Percentiles rank a stretch among this genome's conserved stretches.
phyloP scores from a whole-genome alignment of 352 stramenopile species.

The Phytophthora sansomeana region DNA sequence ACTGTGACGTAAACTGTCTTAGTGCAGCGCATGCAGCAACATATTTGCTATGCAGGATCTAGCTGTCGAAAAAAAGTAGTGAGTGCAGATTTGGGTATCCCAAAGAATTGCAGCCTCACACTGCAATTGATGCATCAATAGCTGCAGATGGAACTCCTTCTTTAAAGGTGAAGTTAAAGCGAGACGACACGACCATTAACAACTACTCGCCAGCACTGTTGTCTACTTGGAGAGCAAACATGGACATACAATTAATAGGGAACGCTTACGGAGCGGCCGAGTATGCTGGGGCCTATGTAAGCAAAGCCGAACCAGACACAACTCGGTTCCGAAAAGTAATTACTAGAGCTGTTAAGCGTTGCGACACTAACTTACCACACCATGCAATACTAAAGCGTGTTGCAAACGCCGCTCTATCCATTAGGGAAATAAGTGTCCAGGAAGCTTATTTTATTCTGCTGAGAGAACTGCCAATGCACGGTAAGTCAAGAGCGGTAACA shows the following conservation, averaged over 20 bases:
- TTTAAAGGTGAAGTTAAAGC: background rate
- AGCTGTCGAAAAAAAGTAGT: background rate
- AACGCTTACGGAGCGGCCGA: slow-evolving; percentile 38
- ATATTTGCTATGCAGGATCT: background rate
- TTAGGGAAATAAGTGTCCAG: background rate
- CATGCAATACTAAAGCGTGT: background rate
- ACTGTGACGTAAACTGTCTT: background rate
- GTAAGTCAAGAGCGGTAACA: too few relatives aligned
- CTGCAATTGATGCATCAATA: background rate
- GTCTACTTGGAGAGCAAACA: slow-evolving; percentile 28
- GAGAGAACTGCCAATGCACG: too few relatives aligned
- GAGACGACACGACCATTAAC: slow-evolving; percentile 6
- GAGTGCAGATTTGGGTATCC: slow-evolving; percentile 11
- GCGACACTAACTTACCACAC: too few relatives aligned
- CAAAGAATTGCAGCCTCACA: slow-evolving; percentile 2
- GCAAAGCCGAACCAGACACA: too few relatives aligned
- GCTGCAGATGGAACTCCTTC: background rate
- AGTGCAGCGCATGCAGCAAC: background rate
- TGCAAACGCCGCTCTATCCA: background rate
- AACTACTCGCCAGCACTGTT: slow-evolving; percentile 4
- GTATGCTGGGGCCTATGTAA: too few relatives aligned
- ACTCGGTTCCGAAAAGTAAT: too few relatives aligned
- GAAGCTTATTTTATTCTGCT: too few relatives aligned
- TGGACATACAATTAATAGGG: slow-evolving; percentile 34
- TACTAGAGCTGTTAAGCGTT: too few relatives aligned